Conservation (phyloP, 2,329 filamentous ascomycete genomes). For the Cercospora canescens region DNA sequence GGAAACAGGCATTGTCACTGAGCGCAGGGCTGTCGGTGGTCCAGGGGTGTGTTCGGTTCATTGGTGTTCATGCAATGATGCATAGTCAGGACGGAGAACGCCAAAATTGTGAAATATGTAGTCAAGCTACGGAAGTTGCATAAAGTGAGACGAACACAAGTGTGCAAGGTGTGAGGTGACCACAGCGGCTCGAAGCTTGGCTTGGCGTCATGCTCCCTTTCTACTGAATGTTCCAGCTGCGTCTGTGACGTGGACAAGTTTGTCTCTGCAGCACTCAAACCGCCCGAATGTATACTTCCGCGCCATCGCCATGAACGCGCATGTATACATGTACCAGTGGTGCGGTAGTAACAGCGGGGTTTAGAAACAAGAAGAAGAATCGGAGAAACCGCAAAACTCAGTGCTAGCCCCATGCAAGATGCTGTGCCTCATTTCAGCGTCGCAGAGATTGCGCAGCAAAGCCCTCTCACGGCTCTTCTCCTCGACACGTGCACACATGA, state of each 20-base stretch:
- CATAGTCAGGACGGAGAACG: not conserved
- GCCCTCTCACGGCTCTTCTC: constrained; percentile 5
- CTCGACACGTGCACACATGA: constrained; percentile 13
- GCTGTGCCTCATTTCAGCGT: constrained; percentile 1
- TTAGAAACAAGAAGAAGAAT: not conserved
- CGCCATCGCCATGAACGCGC: not conserved
- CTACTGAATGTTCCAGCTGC: too few species aligned
- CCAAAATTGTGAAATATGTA: too few species aligned
- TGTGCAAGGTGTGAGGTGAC: too few species aligned
- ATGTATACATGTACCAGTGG: not conserved
- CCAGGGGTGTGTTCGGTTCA: not conserved
- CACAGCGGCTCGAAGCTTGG: too few species aligned
- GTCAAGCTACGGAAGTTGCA: too few species aligned
- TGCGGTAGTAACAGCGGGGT: not conserved
- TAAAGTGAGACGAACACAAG: too few species aligned
- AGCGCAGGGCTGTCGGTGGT: not conserved
- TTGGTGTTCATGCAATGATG: not conserved
- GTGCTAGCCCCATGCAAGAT: constrained; percentile 4
- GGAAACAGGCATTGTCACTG: not conserved
- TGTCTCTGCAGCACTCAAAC: not conserved
- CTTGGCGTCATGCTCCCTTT: too few species aligned
- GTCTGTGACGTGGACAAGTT: too few species aligned
- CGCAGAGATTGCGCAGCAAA: not conserved
- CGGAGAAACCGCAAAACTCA: not conserved
- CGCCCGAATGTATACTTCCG: not conserved